These are phyloP conservation scores for Gracilaria domingensis DNA, from an alignment of 23 red algal species.

Conservation along the genomic window DNA sequence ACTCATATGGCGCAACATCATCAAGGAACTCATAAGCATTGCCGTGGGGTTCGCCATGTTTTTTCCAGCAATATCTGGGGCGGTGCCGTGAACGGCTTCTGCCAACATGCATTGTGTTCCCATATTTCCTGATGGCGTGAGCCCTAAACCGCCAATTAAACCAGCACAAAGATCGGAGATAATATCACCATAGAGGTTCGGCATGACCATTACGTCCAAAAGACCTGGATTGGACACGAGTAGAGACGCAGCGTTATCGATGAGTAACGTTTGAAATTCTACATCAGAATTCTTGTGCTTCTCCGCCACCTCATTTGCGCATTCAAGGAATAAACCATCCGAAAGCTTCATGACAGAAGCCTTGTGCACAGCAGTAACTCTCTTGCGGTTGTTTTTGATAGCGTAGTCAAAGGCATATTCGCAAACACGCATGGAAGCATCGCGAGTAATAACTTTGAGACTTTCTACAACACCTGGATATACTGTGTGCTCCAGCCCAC, in stretches of 20 bases:
- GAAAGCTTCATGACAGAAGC: conserved; percentile 93
- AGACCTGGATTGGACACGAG: conserved; percentile 86
- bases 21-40: conserved; percentile 84
- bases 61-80: conserved; percentile 93
- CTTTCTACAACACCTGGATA: conserved; percentile 97
- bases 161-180: conserved; percentile 95
- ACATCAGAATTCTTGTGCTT: conserved; percentile 43
- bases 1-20: conserved; percentile 98
- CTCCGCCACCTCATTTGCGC: conserved; percentile 78
- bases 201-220: conserved; percentile 98
- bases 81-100: conserved; percentile 96
- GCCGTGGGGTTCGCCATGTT: conserved; percentile 96
- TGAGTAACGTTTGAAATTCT: conserved; percentile 86
- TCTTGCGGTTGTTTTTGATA: conserved; percentile 80
- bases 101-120: conserved; percentile 82
- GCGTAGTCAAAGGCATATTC: conserved; percentile 99
- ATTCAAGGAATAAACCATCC: conserved; percentile 97
- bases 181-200: conserved; percentile 98
- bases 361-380: conserved; percentile 98
- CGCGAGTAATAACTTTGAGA: conserved; percentile 94
- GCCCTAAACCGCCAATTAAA: conserved; percentile 94
- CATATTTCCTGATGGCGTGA: conserved; percentile 93
- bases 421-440: conserved; percentile 83
- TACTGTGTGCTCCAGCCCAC: conserved; percentile 92
- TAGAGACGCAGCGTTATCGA: conserved; percentile 75